Evolutionary conservation across 306 rosid species (phyloP).

Genomic region (Cicer yamashitae): DNA sequence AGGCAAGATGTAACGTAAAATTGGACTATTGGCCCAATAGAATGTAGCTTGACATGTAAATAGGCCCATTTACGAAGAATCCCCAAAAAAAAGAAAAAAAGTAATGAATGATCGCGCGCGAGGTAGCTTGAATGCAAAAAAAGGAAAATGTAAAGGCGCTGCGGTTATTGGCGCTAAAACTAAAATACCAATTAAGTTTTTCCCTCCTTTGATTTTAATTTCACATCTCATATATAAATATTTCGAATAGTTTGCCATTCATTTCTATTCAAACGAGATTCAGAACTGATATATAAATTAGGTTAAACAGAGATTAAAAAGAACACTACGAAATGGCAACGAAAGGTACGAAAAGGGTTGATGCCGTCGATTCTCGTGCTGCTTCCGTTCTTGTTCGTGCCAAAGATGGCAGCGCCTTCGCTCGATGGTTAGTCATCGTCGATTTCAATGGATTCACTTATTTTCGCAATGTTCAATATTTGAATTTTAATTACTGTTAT

Average conservation of each 20-base stretch:
- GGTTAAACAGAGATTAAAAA: neutral
- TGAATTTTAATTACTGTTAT: neutral
- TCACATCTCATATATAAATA: slow-evolving; percentile 3
- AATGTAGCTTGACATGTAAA: neutral
- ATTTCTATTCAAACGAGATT: neutral
- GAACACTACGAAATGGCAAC: slow-evolving; percentile 36
- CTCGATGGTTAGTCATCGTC: slow-evolving; percentile 61
- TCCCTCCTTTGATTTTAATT: slow-evolving; percentile 35
- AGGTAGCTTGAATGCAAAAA: neutral
- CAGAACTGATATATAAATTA: neutral
- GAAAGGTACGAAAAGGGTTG: slow-evolving; percentile 73
- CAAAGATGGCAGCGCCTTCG: slow-evolving; percentile 88
- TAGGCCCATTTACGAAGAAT: neutral
- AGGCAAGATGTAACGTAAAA: too few relatives aligned
- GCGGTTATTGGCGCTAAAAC: slow-evolving; percentile 37
- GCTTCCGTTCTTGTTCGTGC: slow-evolving; percentile 63
- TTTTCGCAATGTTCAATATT: neutral
- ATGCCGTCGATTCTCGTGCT: slow-evolving; percentile 59
- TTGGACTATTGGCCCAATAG: too few relatives aligned
- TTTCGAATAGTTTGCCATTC: neutral
- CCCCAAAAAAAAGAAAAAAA: neutral
- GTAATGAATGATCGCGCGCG: slow-evolving; percentile 9
- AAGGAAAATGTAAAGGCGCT: slow-evolving; percentile 23
- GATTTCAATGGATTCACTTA: neutral
- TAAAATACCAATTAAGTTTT: neutral